These are phyloP conservation scores for Paraleonurus japonicus DNA, from an alignment of 257 asterid genomes.

Conservation along the genomic window DNA sequence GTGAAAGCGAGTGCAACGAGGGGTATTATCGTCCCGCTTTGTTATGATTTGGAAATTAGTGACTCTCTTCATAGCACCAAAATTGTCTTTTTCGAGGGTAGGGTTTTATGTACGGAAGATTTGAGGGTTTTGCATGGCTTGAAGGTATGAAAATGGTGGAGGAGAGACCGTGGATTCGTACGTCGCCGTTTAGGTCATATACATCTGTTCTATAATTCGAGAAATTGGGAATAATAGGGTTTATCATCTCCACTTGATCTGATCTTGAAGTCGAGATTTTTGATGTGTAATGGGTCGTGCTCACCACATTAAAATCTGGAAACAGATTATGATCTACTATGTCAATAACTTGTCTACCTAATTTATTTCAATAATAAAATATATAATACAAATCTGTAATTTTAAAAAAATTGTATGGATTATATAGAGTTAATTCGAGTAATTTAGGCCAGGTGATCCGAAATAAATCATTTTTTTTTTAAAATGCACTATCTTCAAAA, in stretches of 20 bases:
- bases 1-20: constrained; percentile 36
- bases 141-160: constrained; percentile 49
- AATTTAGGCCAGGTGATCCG: too few species aligned
- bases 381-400: neutral
- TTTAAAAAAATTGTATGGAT: too few species aligned
- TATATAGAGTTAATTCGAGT: too few species aligned
- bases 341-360: too few species aligned
- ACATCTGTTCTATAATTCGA: constrained; percentile 39
- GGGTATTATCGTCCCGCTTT: constrained; percentile 13
- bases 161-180: constrained; percentile 45
- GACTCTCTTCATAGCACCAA: neutral
- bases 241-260: neutral
- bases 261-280: neutral
- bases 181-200: constrained; percentile 56
- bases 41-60: neutral
- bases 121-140: neutral
- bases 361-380: too few species aligned
- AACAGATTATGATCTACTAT: neutral
- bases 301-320: neutral
- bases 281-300: neutral
- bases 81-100: constrained; percentile 40
- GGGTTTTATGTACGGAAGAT: constrained; percentile 31
- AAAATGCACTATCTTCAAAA: too few species aligned
- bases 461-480: too few species aligned
- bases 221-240: constrained; percentile 20